Percentiles rank a stretch among this genome's conserved stretches.
Conservation (phyloP, 768 basidiomycete species). For the Omphalotus guepiniiformis region DNA sequence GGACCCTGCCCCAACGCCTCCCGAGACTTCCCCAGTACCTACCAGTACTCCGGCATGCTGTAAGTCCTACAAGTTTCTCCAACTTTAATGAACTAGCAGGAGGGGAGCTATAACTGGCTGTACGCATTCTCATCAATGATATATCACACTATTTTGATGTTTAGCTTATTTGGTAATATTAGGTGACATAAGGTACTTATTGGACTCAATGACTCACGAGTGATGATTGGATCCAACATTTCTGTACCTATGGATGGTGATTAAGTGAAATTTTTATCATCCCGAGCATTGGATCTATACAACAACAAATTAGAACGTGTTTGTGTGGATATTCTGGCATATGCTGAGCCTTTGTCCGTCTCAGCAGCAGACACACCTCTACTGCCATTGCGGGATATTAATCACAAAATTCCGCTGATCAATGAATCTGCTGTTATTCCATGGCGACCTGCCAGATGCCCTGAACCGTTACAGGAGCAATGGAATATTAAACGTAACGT, state of each 20-base stretch:
- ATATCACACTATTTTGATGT: too few relatives aligned
- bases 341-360: too few relatives aligned
- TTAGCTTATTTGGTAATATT: too few relatives aligned
- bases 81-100: too few relatives aligned
- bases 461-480: slow-evolving; percentile 28
- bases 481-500: slow-evolving; percentile 26
- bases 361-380: slow-evolving; percentile 6
- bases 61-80: too few relatives aligned
- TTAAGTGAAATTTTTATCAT: slow-evolving; percentile 7
- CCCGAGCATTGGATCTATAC: slow-evolving; percentile 5
- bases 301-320: slow-evolving; percentile 13
- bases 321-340: too few relatives aligned
- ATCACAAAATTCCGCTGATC: slow-evolving; percentile 23
- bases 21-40: too few relatives aligned
- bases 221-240: slow-evolving; percentile 21
- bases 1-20: too few relatives aligned
- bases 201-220: slow-evolving; percentile 21
- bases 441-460: slow-evolving; percentile 33
- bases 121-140: too few relatives aligned
- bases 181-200: slow-evolving; percentile 20
- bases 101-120: too few relatives aligned
- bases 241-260: slow-evolving; percentile 17
- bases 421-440: slow-evolving; percentile 25
- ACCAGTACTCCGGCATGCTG: too few relatives aligned
- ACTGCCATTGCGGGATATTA: slow-evolving; percentile 2